Percentiles rank a stretch among this genome's conserved stretches.
phyloP scores from a whole-genome alignment of 352 stramenopile genomes.

The Globisporangium nunn region DNA sequence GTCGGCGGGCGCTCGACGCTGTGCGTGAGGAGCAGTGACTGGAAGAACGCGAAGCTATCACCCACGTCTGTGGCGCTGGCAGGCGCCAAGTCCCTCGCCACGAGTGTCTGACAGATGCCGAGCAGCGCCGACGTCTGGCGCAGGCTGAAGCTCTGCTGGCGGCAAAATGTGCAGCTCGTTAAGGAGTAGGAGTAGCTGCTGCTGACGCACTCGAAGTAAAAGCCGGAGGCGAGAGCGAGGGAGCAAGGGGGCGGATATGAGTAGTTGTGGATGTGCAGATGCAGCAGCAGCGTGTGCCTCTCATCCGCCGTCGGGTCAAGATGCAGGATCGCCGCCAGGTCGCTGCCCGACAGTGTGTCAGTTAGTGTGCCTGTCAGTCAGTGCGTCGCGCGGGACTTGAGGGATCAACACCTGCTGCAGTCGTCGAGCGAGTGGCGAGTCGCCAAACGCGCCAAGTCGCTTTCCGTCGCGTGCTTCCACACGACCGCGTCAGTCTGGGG shows the following conservation, averaged over 20 bases:
- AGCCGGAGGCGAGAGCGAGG: background rate
- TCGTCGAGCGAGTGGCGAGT: constrained; percentile 38
- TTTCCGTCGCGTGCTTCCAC: constrained; percentile 43
- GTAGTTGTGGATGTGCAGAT: constrained; percentile 58
- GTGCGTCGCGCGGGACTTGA: too few relatives aligned
- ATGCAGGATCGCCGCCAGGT: constrained; percentile 42
- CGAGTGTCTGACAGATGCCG: constrained; percentile 58
- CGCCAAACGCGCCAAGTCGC: constrained; percentile 29
- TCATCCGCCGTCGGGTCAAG: constrained; percentile 25
- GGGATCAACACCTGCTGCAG: constrained; percentile 36
- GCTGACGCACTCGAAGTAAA: background rate
- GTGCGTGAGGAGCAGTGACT: constrained; percentile 52
- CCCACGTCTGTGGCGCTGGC: constrained; percentile 42
- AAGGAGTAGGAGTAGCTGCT: constrained; percentile 1
- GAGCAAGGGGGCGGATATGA: constrained; percentile 38
- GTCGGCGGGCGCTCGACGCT: constrained; percentile 64
- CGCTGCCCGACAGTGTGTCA: constrained; percentile 13
- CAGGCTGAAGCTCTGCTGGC: constrained; percentile 44
- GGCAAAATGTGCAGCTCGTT: constrained; percentile 41
- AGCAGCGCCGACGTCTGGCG: constrained; percentile 63
- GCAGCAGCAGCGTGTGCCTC: constrained; percentile 37
- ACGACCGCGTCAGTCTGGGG: constrained; percentile 45
- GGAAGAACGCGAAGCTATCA: constrained; percentile 51
- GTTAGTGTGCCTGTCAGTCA: background rate
- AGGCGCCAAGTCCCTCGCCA: constrained; percentile 41